Base-by-base conservation (phyloP, 2,329 filamentous ascomycete species). In the Ophiostoma pallidulum region DNA sequence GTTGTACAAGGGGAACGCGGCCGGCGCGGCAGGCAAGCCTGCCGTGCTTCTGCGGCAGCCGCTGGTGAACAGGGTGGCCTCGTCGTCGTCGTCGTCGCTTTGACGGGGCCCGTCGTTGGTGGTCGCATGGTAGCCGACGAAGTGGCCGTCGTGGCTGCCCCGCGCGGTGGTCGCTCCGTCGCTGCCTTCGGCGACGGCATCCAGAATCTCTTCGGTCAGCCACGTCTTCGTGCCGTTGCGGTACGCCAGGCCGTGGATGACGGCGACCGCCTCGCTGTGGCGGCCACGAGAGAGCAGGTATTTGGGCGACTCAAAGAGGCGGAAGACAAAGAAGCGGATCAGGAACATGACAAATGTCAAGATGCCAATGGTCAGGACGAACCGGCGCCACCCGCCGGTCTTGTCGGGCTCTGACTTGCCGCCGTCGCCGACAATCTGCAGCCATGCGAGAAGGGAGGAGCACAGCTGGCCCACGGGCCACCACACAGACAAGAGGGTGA, bases 221-320 rank as follows among this genome's bases (percentile, higher is more conserved):
- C 83, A 88, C 1, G 84, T 88, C 60, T 78, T 82, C 37, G 69
- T 70, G 29, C 64, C 70, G 66, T 91, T 91, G 58, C 80, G 76
- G 60, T 77, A 74, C 2, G 88, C 87, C 50, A 94, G 81, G 7
- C 81, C 84, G 53, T 90, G 84, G 8, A 94, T 77, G 2, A 88
- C 84, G 3, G 80, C 82, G 2, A 94, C 84, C 1, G 87, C 87
- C 58, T 92, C 86, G 13, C 77, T 68, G 61, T 94, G 83, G 7
- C 84, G 77, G 31, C 86, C 84, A n/a, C 78, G 74, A 18, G 81
- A 84, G 9, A 94, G 75, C 20, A 94, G 70, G 59, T 81, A 94
- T 61, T 92, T 92, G 39, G 88, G 88, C 6, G 87, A 92, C 61
- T 94, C 88, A 60, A 85, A 86, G 12, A 94, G 74, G 51, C 83